Base-by-base conservation (phyloP, 2,329 filamentous ascomycete genomes). In the Sarocladium strictum region DNA sequence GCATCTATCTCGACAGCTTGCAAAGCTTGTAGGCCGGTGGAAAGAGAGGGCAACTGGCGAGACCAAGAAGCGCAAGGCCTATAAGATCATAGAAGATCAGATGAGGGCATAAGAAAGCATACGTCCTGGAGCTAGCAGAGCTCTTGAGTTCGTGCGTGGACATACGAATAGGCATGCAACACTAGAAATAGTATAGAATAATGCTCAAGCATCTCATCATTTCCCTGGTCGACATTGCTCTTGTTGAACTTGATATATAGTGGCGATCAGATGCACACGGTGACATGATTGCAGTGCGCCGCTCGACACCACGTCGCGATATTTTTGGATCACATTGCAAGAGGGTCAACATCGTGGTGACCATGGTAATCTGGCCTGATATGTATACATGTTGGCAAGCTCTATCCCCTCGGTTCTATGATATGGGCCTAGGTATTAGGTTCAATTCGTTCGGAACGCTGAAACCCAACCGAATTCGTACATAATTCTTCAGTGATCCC, bases 401-500 rank as follows among this genome's bases (percentile, higher is more conserved):
- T 38, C 12, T 56, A 32, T 12, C 12, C 7, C 12, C 29, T 12
- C 29, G 6, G n/a, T 40, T 9, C 26, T 11, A 14, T 17, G 7
- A 32, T n/a, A n/a, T n/a, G n/a, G n/a, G n/a, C n/a, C n/a, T n/a
- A n/a, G n/a, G n/a, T n/a, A n/a, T n/a, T n/a, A n/a, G n/a, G n/a
- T n/a, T 32, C 29, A 32, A 32, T 32, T 12, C 29, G 29, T 35
- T 51, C 27, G 47, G 21, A n/a, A 49, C n/a, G n/a, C n/a, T n/a
- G n/a, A n/a, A 38, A n/a, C 41, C 41, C 41, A 19, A 24, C 9
- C 5, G 15, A 23, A 11, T 32, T 19, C 33, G 27, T 54, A 9
- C 3, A 9, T 17, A 87, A 76, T 74, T 89, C 12, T 88, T 89
- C 63, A 96, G 75, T 96, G 91, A 63, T 97, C 92, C 90, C 91